phyloP scores from a whole-genome alignment of 2,329 filamentous ascomycete genomes.

The Cryphonectria naterciae region DNA sequence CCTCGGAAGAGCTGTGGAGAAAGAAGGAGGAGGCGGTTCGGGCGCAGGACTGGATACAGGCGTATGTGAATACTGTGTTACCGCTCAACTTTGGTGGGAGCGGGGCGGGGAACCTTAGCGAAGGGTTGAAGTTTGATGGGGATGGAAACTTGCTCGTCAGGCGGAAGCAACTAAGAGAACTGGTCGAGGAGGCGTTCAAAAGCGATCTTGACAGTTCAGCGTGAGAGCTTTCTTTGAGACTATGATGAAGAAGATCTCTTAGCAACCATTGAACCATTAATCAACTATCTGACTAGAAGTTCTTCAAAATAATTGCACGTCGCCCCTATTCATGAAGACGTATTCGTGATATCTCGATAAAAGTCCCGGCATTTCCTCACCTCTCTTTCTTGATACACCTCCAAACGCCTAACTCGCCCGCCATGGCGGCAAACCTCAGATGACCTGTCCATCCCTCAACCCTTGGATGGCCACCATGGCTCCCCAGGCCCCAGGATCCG shows the following conservation, averaged over 20 bases:
- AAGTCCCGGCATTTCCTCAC: no score
- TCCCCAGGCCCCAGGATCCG: conserved; percentile 74
- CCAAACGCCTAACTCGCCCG: no score
- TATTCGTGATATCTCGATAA: background rate
- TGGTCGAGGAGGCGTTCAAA: background rate
- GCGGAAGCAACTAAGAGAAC: background rate
- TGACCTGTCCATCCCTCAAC: conserved; percentile 32
- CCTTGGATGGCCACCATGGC: conserved; percentile 60
- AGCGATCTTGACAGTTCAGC: background rate
- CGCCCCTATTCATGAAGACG: background rate
- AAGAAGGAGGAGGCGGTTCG: conserved; percentile 5
- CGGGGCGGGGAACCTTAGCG: background rate
- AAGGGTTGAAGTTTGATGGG: background rate
- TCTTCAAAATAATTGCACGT: background rate
- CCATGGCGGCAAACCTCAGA: background rate
- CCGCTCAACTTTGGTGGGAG: background rate
- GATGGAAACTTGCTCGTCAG: background rate
- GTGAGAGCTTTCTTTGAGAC: background rate
- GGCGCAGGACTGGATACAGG: background rate
- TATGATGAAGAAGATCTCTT: background rate
- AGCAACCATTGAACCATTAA: background rate
- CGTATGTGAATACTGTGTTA: background rate
- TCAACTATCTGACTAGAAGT: background rate
- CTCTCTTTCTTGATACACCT: no score
- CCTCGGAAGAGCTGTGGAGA: background rate